Base-by-base conservation (phyloP, 2,329 filamentous ascomycete genomes). In the Stachybotrys chartarum region DNA sequence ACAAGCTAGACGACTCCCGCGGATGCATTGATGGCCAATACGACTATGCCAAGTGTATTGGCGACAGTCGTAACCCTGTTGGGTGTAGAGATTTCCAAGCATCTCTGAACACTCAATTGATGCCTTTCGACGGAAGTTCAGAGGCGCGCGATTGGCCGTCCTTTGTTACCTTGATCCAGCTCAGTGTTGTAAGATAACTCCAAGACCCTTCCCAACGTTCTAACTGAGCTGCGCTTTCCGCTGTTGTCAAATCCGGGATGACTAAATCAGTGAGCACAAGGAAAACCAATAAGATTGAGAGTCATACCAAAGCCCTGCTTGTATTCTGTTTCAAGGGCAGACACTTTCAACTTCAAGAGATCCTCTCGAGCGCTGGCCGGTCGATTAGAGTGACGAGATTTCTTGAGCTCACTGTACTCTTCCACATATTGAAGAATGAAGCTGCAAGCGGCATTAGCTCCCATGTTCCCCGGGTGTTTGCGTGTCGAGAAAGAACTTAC, bases 161-260 rank as follows among this genome's bases (percentile, higher is more conserved):
- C 55, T 79, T 83, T 5, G 81, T 81, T 55, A 97, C 76, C 58
- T 90, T 85, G 58, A 91, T 78, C 79, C 92, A 97, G 57, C 85
- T 83, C 61, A 97, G 70, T 8, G 81, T 86, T 39, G 85, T 83
- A 59, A 97, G 78, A 63, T 87, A 87, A 8, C 88, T 80, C 93
- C 93, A 97, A 30, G 88, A 82, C 5, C 89, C 88, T 60, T 91
- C 88, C 90, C 91, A 97, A 24, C 79, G 77, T 59, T 83, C 80
- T 46, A 97, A 72, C 60, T 82, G 79, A 56, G 78, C 72, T 53
- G 89, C 72, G 61, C 86, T 91, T 51, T 85, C 80, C 46, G 79
- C 76, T 47, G 85, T 80, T 55, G 84, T 81, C 54, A 97, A 75
- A 67, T 97, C 89, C 0, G 93, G 92, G 54, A 1, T 17, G 0